These are phyloP conservation scores for Amaranthus tricolor DNA, from an alignment of 179 eudicot species.

Conservation along the genomic window DNA sequence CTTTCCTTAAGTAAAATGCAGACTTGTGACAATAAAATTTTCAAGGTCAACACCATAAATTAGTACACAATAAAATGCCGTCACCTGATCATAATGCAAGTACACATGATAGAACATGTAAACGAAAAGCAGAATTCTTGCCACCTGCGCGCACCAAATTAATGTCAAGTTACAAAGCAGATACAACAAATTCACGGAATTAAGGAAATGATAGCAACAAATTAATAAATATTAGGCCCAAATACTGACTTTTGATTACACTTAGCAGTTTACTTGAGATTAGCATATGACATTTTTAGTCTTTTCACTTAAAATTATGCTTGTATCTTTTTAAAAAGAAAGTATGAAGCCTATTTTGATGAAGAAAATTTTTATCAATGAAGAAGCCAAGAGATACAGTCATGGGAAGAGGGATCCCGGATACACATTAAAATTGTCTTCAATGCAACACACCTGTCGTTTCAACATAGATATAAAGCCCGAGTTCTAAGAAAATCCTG, in stretches of 20 bases:
- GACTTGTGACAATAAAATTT: background rate
- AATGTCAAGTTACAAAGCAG: constrained; percentile 12
- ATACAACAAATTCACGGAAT: background rate
- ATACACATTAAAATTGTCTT: too few species aligned
- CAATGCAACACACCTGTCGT: too few species aligned
- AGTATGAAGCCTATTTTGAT: too few species aligned
- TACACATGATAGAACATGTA: constrained; percentile 88
- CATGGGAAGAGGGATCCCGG: too few species aligned
- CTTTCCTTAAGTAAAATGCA: background rate
- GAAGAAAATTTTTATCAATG: too few species aligned
- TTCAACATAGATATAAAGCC: background rate
- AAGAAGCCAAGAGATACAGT: too few species aligned
- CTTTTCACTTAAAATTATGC: background rate
- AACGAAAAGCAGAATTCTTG: constrained; percentile 73
- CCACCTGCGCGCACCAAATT: constrained; percentile 54
- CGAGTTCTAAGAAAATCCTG: background rate
- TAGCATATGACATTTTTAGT: background rate
- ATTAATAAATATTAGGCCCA: background rate
- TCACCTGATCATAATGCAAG: constrained; percentile 87
- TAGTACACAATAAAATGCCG: background rate
- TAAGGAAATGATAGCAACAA: background rate
- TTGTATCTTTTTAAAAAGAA: background rate
- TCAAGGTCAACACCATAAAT: background rate
- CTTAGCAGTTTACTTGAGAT: background rate
- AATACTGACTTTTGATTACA: background rate